Evolutionary conservation across 176 grass and related monocot species (phyloP).

Genomic region (Chloris gayana): DNA sequence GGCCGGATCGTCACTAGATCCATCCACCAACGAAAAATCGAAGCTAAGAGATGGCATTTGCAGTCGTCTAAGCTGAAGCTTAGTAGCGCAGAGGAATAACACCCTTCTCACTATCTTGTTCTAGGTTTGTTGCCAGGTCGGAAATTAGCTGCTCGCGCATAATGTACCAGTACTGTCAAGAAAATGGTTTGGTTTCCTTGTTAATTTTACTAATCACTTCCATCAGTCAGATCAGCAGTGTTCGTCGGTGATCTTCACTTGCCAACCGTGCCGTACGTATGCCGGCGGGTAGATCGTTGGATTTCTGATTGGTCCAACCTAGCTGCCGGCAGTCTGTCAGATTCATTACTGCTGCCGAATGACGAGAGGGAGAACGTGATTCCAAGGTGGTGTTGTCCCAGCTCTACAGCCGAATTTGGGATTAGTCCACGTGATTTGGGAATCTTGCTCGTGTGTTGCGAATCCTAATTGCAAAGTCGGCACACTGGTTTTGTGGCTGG

Average conservation of each 20-base stretch:
- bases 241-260: conserved; percentile 9
- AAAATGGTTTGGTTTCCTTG: conserved; percentile 33
- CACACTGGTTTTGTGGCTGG: no score
- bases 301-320: background rate
- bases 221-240: background rate
- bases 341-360: background rate
- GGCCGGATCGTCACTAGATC: background rate
- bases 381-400: no score
- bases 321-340: background rate
- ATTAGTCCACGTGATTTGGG: no score
- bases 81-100: conserved; percentile 55
- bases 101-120: conserved; percentile 48
- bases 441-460: no score
- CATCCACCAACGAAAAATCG: background rate
- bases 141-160: conserved; percentile 50
- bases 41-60: conserved; percentile 55
- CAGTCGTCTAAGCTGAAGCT: conserved; percentile 48
- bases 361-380: background rate
- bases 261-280: background rate
- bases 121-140: conserved; percentile 47
- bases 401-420: no score
- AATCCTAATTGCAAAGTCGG: no score
- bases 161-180: conserved; percentile 54
- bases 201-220: background rate
- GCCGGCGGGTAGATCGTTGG: background rate